phyloP scores from a whole-genome alignment of 768 basidiomycete species.

The Pulveroboletus frians region DNA sequence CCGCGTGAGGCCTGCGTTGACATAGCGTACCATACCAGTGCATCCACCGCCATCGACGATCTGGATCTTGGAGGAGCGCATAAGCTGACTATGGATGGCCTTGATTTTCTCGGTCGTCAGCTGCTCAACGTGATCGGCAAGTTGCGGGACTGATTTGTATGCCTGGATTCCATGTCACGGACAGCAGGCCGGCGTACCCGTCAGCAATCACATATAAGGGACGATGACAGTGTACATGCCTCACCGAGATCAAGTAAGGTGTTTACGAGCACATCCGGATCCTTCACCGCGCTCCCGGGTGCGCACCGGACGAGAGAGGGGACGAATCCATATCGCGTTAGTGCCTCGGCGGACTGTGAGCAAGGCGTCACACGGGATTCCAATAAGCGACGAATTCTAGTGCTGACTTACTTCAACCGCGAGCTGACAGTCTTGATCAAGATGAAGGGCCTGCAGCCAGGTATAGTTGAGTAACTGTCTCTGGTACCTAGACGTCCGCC shows the following conservation, averaged over 20 bases:
- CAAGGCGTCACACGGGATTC: neutral
- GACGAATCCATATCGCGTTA: constrained; percentile 25
- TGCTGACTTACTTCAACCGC: constrained; percentile 12
- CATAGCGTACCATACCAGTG: constrained; percentile 17
- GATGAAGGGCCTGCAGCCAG: constrained; percentile 27
- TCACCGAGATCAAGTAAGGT: constrained; percentile 25
- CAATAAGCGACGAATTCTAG: neutral
- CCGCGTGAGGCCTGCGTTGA: constrained; percentile 29
- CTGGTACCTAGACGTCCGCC: constrained; percentile 22
- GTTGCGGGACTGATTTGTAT: constrained; percentile 19
- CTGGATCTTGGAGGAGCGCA: constrained; percentile 30
- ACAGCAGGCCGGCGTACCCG: neutral
- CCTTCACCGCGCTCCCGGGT: constrained; percentile 21
- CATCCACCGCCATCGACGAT: constrained; percentile 12
- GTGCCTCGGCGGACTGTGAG: constrained; percentile 23
- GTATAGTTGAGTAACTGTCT: constrained; percentile 28
- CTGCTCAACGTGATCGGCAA: constrained; percentile 22
- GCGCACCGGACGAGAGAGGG: constrained; percentile 22
- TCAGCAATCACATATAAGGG: neutral
- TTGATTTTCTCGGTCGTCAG: constrained; percentile 29
- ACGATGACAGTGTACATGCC: constrained; percentile 5
- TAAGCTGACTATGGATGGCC: constrained; percentile 25
- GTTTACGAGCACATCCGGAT: constrained; percentile 19
- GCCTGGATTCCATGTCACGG: constrained; percentile 13
- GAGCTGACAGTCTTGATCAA: constrained; percentile 27